A percentile compares a stretch with the other conserved stretches of the same genome.
These are phyloP conservation scores for Taphrina flavorubra DNA, from an alignment of 1,139 yeast species.

Conservation along the genomic window DNA sequence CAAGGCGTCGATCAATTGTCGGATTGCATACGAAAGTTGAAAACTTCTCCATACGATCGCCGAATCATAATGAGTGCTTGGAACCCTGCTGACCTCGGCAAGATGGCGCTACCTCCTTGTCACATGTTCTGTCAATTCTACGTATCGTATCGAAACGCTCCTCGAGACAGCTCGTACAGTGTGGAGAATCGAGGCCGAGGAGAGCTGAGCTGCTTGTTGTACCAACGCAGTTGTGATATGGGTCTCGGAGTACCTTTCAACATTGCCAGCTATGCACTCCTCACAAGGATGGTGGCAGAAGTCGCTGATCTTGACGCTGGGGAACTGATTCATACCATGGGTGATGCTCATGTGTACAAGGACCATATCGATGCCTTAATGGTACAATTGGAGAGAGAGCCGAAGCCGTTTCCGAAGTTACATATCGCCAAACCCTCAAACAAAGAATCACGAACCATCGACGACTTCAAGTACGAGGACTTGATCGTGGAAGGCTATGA, in stretches of 20 bases:
- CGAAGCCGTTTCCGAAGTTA: conserved; percentile 80
- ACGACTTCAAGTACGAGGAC: conserved; percentile 86
- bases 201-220: conserved; percentile 79
- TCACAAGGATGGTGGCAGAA: conserved; percentile 94
- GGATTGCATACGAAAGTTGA: conserved; percentile 77
- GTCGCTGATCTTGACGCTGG: conserved; percentile 94
- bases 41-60: conserved; percentile 89
- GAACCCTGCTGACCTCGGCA: conserved; percentile 93
- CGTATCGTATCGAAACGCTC: conserved; percentile 71
- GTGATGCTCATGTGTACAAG: conserved; percentile 92
- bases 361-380: conserved; percentile 91
- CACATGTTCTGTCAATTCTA: conserved; percentile 96
- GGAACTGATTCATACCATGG: conserved; percentile 91
- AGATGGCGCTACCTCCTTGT: conserved; percentile 98
- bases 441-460: conserved; percentile 67
- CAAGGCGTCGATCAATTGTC: conserved; percentile 89
- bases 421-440: conserved; percentile 59
- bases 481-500: conserved; percentile 77
- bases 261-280: conserved; percentile 91
- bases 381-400: conserved; percentile 74
- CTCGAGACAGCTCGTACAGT: conserved; percentile 35
- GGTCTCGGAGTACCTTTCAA: conserved; percentile 98
- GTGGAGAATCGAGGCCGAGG: conserved; percentile 58
- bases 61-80: conserved; percentile 94
- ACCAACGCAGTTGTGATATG: conserved; percentile 99